Evolutionary conservation across 2,329 filamentous ascomycete genomes (phyloP), one percentile per base, ranked within the genome.

Genomic region (Botryotinia globosa): DNA sequence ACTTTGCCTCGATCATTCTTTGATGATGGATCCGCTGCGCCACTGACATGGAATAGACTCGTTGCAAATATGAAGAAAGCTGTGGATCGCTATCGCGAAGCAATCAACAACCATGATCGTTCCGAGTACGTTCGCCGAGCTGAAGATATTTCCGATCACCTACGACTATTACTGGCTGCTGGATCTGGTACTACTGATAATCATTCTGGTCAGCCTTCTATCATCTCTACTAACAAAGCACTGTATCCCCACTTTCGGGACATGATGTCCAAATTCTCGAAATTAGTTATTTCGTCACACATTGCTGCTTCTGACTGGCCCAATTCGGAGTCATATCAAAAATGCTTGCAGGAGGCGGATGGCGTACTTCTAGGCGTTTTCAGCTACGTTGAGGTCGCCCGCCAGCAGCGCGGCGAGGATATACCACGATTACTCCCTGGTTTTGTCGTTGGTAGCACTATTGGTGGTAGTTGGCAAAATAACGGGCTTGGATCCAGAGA

Each of bases 251-350:
- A 98, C 82, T 99, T 99, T 83, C 88, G 96, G 71, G 96, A 98
- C 81, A 98, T 98, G 91, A 99, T 99, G 96, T 98, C 96, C 62
- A 94, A 97, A 78, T 99, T 99, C 82, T 98, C 96, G n/a, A 99
- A 99, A 82, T 87, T 99, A 16, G 96, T 99, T 62, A 91, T 99
- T 66, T 99, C 96, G 4, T 98, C 96, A 22, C 96, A 99, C 81
- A 98, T 99, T 80, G 96, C 96, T 56, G 94, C 95, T 9, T 93
- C 95, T 48, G 96, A 99, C 83, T 98, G 94, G 89, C 94, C 95
- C 14, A 94, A 95, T 71, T 91, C 93, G 25, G 96, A 99, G 82
- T 97, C 95, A 0, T 92, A 95, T 74, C 91, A 96, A 71, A 99
- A 99, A 81, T 99, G 96, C 80, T 83, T 98, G 76, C 94, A 97